phyloP scores from a whole-genome alignment of 2,329 filamentous ascomycete genomes.

The Fusarium avenaceum region DNA sequence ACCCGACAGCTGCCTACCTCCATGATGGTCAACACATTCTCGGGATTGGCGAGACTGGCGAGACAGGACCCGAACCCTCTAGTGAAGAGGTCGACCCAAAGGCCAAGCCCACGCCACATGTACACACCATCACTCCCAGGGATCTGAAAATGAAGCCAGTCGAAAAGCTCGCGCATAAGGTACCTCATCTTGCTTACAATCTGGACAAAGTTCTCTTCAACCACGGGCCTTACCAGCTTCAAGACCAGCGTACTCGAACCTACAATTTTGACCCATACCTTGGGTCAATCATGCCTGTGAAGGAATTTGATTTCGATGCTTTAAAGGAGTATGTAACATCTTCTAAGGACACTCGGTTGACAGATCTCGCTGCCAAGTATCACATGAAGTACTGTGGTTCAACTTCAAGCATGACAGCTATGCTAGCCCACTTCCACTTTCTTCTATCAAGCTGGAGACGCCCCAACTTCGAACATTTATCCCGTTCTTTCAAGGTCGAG shows the following conservation, averaged over 20 bases:
- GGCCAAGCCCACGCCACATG: conserved; percentile 31
- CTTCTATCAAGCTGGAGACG: conserved; percentile 86
- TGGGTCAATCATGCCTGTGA: conserved; percentile 90
- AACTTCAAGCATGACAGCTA: conserved; percentile 94
- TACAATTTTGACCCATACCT: conserved; percentile 99
- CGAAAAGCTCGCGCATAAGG: conserved; percentile 52
- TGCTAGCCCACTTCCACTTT: conserved; percentile 91
- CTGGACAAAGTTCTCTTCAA: conserved; percentile 96
- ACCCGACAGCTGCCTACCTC: neutral
- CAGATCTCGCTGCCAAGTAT: conserved; percentile 74
- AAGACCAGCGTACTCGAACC: conserved; percentile 87
- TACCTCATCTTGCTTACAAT: conserved; percentile 77
- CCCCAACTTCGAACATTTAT: conserved; percentile 76
- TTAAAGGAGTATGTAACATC: conserved; percentile 92
- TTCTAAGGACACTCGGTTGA: conserved; percentile 81
- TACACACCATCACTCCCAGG: conserved; percentile 50
- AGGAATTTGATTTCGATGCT: conserved; percentile 91
- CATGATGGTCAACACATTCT: neutral
- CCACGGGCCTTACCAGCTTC: conserved; percentile 89
- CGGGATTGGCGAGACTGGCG: neutral
- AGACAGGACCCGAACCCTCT: neutral
- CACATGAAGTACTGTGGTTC: conserved; percentile 90
- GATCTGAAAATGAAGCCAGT: conserved; percentile 51
- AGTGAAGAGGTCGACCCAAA: neutral
- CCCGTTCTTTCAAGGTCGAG: conserved; percentile 73